Evolutionary conservation across 805 yeast genomes (phyloP).

Genomic region (Kodamaea nitidulidarum): DNA sequence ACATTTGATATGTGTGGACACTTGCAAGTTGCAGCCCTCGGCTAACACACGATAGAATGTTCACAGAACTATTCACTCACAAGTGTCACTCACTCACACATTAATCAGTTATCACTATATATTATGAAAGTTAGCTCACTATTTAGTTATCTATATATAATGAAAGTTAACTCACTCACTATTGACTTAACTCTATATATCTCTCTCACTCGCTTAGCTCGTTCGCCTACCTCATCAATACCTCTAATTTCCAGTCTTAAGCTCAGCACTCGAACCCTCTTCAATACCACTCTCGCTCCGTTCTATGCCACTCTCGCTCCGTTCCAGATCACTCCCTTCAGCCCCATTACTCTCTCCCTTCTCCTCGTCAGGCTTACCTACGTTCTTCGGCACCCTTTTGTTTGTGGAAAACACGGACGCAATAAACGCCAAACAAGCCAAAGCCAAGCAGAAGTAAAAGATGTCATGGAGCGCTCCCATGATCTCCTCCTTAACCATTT

Average conservation of each 20-base stretch:
- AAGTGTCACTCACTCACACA: too few relatives aligned
- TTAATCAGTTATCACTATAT: too few relatives aligned
- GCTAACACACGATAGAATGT: too few relatives aligned
- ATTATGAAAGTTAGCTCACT: too few relatives aligned
- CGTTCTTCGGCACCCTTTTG: slow-evolving; percentile 35
- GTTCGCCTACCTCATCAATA: too few relatives aligned
- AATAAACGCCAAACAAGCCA: slow-evolving; percentile 29
- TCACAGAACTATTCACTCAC: too few relatives aligned
- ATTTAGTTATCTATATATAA: too few relatives aligned
- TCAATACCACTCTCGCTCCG: background rate
- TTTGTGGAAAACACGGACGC: slow-evolving; percentile 37
- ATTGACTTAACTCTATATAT: too few relatives aligned
- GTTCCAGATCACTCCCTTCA: background rate
- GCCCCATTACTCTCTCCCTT: background rate
- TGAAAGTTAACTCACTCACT: too few relatives aligned
- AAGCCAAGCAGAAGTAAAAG: slow-evolving; percentile 36
- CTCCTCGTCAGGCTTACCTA: background rate
- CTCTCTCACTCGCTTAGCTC: too few relatives aligned
- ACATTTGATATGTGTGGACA: too few relatives aligned
- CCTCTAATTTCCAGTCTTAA: background rate
- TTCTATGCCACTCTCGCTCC: background rate
- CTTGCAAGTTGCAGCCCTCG: too few relatives aligned
- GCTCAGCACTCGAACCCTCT: background rate
- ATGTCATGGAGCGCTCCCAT: slow-evolving; percentile 30
- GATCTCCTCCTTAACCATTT: slow-evolving; percentile 27